These are phyloP conservation scores for Raffaelea deltoideospora DNA, from an alignment of 2,329 filamentous ascomycete genomes.

Conservation along the genomic window DNA sequence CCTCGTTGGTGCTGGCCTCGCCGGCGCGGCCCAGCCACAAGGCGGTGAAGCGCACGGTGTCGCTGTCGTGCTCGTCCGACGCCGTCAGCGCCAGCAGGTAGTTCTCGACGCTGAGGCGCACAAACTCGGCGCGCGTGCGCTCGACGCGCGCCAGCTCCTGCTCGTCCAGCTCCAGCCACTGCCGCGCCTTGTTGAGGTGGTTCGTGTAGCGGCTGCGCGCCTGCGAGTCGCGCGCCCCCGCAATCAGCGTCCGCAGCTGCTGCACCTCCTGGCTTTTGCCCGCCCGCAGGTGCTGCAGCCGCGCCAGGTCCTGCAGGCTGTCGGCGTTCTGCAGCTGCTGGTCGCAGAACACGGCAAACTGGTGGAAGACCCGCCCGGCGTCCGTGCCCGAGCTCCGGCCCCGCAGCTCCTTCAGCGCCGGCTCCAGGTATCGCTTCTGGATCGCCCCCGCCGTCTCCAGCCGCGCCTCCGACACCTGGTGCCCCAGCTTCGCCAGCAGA, in stretches of 20 bases:
- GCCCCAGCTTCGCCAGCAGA: constrained; percentile 72
- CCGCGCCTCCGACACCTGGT: constrained; percentile 77
- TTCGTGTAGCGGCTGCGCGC: constrained; percentile 40
- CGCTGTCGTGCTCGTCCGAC: constrained; percentile 78
- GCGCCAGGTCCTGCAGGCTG: constrained; percentile 66
- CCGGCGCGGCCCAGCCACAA: constrained; percentile 82
- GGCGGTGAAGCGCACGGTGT: constrained; percentile 81
- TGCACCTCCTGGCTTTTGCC: constrained; percentile 68
- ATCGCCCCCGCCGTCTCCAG: constrained; percentile 86
- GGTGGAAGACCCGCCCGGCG: constrained; percentile 79
- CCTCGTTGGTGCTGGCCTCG: constrained; percentile 60
- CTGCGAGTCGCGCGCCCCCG: constrained; percentile 33
- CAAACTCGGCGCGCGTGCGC: constrained; percentile 62
- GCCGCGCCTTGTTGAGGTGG: constrained; percentile 57
- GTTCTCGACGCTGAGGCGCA: constrained; percentile 83
- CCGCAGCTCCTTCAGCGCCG: constrained; percentile 68
- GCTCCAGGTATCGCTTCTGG: constrained; percentile 70
- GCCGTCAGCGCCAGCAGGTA: constrained; percentile 75
- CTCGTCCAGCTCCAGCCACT: constrained; percentile 83
- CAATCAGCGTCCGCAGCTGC: constrained; percentile 50
- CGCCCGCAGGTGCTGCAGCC: constrained; percentile 64
- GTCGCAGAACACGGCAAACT: constrained; percentile 92
- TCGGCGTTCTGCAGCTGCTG: constrained; percentile 81
- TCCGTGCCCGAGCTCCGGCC: constrained; percentile 52
- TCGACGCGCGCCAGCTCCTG: constrained; percentile 70